These are phyloP conservation scores for Melaleuca alternifolia DNA, from an alignment of 345 rosid genomes.

Conservation along the genomic window DNA sequence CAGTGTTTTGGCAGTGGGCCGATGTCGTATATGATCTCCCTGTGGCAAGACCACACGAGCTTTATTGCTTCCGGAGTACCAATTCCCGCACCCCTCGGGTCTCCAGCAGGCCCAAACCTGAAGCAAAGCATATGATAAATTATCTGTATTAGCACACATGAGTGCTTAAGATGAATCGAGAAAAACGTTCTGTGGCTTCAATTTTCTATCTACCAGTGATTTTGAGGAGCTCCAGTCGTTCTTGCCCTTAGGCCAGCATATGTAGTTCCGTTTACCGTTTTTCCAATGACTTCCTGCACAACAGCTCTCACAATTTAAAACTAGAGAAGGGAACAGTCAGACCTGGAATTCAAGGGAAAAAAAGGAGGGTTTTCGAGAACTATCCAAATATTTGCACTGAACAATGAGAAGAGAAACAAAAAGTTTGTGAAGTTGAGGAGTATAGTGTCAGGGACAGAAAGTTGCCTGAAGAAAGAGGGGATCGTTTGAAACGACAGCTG, in stretches of 20 bases:
- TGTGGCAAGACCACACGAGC: constrained; percentile 97
- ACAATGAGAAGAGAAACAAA: background rate
- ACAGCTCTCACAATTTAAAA: background rate
- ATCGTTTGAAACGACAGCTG: constrained; percentile 93
- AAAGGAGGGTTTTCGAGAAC: background rate
- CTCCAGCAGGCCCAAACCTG: constrained; percentile 99
- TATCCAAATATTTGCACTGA: background rate
- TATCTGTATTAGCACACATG: background rate
- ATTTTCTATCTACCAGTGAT: constrained; percentile 60
- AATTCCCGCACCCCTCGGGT: constrained; percentile 97
- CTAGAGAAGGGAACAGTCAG: background rate
- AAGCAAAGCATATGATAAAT: background rate
- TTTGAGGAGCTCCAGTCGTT: constrained; percentile 98
- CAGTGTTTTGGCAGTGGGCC: constrained; percentile 76
- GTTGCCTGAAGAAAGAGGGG: constrained; percentile 78
- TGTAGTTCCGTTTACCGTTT: constrained; percentile 87
- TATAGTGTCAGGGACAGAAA: background rate
- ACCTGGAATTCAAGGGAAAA: background rate
- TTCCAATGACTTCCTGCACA: constrained; percentile 80
- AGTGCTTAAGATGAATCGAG: background rate
- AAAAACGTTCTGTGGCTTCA: background rate
- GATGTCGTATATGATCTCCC: constrained; percentile 80
- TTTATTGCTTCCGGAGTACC: constrained; percentile 97
- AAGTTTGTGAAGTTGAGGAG: background rate
- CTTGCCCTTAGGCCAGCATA: constrained; percentile 94